Conservation (phyloP, 2,329 filamentous ascomycete species). For the Tolypocladium amazonense region DNA sequence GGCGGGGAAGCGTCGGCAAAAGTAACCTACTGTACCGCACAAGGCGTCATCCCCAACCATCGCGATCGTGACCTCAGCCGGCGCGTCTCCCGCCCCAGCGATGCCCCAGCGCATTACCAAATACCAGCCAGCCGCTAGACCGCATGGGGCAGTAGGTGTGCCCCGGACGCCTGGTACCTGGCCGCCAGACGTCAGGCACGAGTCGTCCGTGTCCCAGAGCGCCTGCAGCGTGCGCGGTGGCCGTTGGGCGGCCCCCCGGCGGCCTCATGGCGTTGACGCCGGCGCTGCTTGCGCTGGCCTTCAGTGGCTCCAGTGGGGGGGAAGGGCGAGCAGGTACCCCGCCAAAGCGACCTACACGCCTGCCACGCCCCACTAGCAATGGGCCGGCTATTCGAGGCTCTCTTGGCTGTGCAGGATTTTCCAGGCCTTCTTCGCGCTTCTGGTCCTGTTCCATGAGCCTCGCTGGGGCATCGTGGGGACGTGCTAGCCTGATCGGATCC, state of each 20-base stretch:
- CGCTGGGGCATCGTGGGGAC: conserved; percentile 1
- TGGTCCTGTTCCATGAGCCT: conserved; percentile 3
- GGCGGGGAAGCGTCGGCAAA: not conserved
- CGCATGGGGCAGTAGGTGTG: conserved; percentile 16
- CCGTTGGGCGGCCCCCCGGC: not conserved
- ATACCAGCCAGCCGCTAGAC: conserved; percentile 17
- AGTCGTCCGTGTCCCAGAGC: conserved; percentile 3
- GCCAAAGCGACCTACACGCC: conserved; percentile 1
- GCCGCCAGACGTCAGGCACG: conserved; percentile 17
- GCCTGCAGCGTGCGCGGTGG: not conserved
- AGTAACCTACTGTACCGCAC: not conserved
- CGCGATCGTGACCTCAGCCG: conserved; percentile 20
- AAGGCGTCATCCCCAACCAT: conserved; percentile 7
- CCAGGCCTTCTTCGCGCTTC: conserved; percentile 5
- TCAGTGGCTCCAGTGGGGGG: not conserved
- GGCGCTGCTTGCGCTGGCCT: not conserved
- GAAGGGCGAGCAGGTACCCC: not conserved
- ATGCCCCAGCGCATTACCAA: conserved; percentile 17
- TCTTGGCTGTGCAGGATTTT: conserved; percentile 6
- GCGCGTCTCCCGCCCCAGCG: not conserved
- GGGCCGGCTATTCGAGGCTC: conserved; percentile 24
- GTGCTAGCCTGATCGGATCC: conserved; percentile 5
- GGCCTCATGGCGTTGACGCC: not conserved
- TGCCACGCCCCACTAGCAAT: conserved; percentile 2
- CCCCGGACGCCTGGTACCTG: conserved; percentile 13